Base-by-base conservation (phyloP, 2,329 filamentous ascomycete genomes). In the Claviceps sorghi region DNA sequence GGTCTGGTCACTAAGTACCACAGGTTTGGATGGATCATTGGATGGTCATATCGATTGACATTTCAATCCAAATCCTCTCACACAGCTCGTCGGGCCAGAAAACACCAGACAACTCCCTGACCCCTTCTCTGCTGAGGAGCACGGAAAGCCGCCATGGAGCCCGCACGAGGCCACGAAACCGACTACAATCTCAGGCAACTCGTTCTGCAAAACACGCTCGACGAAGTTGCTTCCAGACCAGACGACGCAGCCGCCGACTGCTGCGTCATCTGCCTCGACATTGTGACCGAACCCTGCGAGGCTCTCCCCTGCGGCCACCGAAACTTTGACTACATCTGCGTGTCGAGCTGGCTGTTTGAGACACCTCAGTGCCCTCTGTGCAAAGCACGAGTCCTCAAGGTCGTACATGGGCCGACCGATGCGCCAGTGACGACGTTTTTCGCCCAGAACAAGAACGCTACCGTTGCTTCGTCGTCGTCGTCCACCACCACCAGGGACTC, bases 241-340 rank as follows among this genome's bases (percentile, higher is more conserved):
- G 55, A 61, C 50, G 56, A 61, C 53, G 42, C 49, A 21, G 48
- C 54, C 22, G 41, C 53, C 22, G 60, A 64, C 56, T 80, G 76
- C 61, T 96, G 90, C 66, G 88, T 94, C 57, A 93, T 97, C 66
- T 97, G 90, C 66, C 80, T 96, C 55, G 86, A 91, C 53, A 63
- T 70, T 51, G 74, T 95, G 61, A 79, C 80, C 10, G 86, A 93
- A 60, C 70, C 79, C 50, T 88, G 86, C 56, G 73, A 83, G 49
- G 79, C 86, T 8, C 70, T 77, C 21, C 89, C 90, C 8, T 97
- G 90, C 72, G 76, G 79, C 43, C 90, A 97, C 70, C 69, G 73
- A 53, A 80, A 82, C 58, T 95, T 94, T 64, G 89, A 96, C 71
- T 94, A 89, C 62, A 66, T 88, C 13, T 97, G 90, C 65, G 77